Conservation (phyloP, 805 yeast species). For the Diddensiella transvaalensis region DNA sequence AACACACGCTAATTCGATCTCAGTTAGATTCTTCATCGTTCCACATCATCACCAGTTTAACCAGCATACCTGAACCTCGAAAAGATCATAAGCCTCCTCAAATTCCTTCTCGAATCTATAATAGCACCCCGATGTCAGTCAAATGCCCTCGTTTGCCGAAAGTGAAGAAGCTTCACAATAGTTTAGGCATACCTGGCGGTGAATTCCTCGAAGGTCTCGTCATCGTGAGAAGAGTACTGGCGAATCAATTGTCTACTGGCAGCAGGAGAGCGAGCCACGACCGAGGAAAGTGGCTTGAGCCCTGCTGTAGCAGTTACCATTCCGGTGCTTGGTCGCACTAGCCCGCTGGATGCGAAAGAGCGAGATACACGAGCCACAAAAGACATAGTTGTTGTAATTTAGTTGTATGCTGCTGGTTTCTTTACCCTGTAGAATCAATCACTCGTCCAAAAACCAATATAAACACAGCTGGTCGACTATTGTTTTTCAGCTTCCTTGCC, state of each 20-base stretch:
- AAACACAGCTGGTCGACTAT: too few relatives aligned
- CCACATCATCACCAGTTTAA: too few relatives aligned
- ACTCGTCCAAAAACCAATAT: too few relatives aligned
- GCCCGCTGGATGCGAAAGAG: slow-evolving; percentile 11
- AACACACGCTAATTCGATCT: slow-evolving; percentile 73
- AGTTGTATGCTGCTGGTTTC: not conserved
- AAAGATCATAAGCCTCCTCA: slow-evolving; percentile 85
- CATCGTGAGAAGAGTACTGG: slow-evolving; percentile 79
- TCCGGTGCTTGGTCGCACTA: slow-evolving; percentile 3
- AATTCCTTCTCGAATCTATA: slow-evolving; percentile 88
- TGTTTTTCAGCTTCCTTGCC: too few relatives aligned
- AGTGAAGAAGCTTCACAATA: too few relatives aligned
- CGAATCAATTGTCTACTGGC: slow-evolving; percentile 36
- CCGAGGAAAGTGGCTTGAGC: slow-evolving; percentile 5
- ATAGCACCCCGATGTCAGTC: too few relatives aligned
- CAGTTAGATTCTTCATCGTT: not conserved
- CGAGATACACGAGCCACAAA: not conserved
- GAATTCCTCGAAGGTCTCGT: slow-evolving; percentile 93
- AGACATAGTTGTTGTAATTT: slow-evolving; percentile 1
- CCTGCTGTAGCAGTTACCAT: slow-evolving; percentile 40
- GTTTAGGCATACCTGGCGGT: slow-evolving; percentile 57
- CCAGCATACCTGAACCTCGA: slow-evolving; percentile 62
- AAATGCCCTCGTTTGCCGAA: too few relatives aligned
- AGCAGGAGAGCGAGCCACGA: slow-evolving; percentile 10
- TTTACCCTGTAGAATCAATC: too few relatives aligned